Evolutionary conservation across 306 rosid genomes (phyloP).

Genomic region (Lotus japonicus): DNA sequence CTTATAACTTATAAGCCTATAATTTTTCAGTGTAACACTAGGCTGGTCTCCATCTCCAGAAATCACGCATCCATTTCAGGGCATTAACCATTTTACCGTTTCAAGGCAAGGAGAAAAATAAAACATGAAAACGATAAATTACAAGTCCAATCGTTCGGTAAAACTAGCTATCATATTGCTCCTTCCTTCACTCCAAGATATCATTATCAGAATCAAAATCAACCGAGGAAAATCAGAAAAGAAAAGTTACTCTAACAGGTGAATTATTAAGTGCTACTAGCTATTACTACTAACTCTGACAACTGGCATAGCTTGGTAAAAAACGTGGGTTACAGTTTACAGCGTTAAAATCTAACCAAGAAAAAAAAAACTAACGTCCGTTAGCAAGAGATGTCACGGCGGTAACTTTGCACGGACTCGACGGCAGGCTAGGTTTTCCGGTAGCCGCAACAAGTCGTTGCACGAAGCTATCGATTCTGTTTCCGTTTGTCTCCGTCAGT

Average conservation of each 20-base stretch:
- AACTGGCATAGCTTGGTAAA: constrained; percentile 18
- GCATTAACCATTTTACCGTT: neutral
- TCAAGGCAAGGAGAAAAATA: neutral
- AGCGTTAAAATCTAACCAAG: neutral
- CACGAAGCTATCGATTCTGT: constrained; percentile 72
- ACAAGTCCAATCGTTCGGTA: neutral
- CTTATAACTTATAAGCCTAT: neutral
- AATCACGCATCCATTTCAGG: constrained; percentile 4
- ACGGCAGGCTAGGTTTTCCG: constrained; percentile 65
- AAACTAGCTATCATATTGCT: constrained; percentile 1
- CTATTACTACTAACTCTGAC: constrained; percentile 5
- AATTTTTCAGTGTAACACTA: neutral
- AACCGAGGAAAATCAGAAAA: neutral
- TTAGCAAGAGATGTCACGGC: constrained; percentile 49
- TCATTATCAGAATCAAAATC: neutral
- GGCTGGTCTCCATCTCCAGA: constrained; percentile 2
- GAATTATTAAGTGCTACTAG: constrained; percentile 17
- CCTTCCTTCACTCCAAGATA: neutral
- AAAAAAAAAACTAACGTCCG: constrained; percentile 36
- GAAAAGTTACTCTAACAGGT: neutral
- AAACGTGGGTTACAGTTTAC: constrained; percentile 35
- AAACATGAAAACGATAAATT: neutral
- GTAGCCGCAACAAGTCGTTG: constrained; percentile 67
- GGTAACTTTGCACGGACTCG: constrained; percentile 67
- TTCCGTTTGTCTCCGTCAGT: constrained; percentile 87